Evolutionary conservation across 2,329 filamentous ascomycete genomes (phyloP).

Genomic region (Ophiostoma piceae): DNA sequence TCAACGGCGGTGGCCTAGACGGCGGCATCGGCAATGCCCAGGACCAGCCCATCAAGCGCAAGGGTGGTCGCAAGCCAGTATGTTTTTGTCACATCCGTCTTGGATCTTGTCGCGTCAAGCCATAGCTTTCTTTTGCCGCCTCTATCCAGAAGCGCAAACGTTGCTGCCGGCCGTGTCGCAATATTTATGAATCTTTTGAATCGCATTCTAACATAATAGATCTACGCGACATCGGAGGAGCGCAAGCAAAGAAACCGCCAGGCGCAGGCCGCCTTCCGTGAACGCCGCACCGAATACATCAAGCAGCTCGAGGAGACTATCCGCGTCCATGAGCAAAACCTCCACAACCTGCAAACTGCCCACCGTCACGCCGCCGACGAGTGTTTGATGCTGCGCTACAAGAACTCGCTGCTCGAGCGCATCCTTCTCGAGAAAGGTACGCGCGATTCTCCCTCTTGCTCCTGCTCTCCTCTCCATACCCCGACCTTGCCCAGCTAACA

Average conservation of each 20-base stretch:
- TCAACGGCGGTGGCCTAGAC: slow-evolving; percentile 34
- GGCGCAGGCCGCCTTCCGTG: slow-evolving; percentile 93
- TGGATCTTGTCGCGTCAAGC: neutral
- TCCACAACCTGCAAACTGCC: slow-evolving; percentile 87
- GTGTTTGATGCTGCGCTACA: slow-evolving; percentile 96
- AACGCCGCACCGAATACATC: slow-evolving; percentile 97
- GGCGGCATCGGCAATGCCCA: slow-evolving; percentile 37
- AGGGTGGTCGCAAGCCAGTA: slow-evolving; percentile 96
- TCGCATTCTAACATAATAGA: slow-evolving; percentile 48
- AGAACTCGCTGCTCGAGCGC: slow-evolving; percentile 92
- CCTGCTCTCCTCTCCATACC: neutral
- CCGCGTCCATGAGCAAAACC: slow-evolving; percentile 89
- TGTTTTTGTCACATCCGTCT: slow-evolving; percentile 29
- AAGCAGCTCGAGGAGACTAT: slow-evolving; percentile 98
- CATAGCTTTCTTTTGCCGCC: neutral
- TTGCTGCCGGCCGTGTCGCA: no score
- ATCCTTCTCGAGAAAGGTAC: slow-evolving; percentile 93
- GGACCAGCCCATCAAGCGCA: slow-evolving; percentile 77
- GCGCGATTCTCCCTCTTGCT: neutral
- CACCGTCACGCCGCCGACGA: slow-evolving; percentile 93
- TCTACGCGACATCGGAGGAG: slow-evolving; percentile 97
- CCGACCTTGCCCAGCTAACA: slow-evolving; percentile 7
- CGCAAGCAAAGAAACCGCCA: slow-evolving; percentile 96
- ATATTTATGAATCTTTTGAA: no score
- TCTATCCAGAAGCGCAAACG: no score